Percentiles rank a stretch among this genome's conserved stretches.
phyloP scores from a whole-genome alignment of 2,329 filamentous ascomycete genomes.

The Monosporascus sp. region DNA sequence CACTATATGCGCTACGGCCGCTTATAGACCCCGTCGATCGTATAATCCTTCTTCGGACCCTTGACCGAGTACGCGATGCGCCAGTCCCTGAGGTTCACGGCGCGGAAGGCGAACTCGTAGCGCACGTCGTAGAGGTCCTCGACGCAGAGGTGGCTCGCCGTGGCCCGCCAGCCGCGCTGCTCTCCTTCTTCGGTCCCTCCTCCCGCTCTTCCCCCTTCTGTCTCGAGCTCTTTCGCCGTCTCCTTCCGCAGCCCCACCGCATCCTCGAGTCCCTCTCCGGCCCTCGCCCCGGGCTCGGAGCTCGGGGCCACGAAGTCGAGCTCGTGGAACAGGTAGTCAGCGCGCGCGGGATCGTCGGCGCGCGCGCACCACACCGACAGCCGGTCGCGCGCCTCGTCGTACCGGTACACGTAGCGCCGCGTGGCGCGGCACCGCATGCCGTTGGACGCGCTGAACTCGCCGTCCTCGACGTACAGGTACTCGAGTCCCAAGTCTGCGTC shows the following conservation, averaged over 20 bases:
- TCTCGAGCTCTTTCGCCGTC: neutral
- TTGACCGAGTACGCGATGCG: slow-evolving; percentile 59
- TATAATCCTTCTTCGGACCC: slow-evolving; percentile 72
- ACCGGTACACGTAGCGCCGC: slow-evolving; percentile 68
- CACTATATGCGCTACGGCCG: slow-evolving; percentile 20
- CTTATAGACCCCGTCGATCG: slow-evolving; percentile 48
- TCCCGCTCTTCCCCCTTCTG: neutral
- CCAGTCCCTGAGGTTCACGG: slow-evolving; percentile 53
- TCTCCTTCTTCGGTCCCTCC: slow-evolving; percentile 18
- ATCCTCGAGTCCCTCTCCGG: neutral
- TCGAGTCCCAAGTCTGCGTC: slow-evolving; percentile 41
- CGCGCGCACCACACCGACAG: slow-evolving; percentile 72
- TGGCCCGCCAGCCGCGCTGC: slow-evolving; percentile 53
- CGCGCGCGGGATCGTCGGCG: slow-evolving; percentile 52
- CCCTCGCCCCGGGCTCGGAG: slow-evolving; percentile 8
- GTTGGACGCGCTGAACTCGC: slow-evolving; percentile 54
- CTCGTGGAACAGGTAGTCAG: slow-evolving; percentile 72
- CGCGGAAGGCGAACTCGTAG: slow-evolving; percentile 61
- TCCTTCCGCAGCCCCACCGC: slow-evolving; percentile 1
- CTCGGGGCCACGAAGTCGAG: slow-evolving; percentile 51
- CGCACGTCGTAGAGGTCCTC: slow-evolving; percentile 66
- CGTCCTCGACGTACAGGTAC: slow-evolving; percentile 65
- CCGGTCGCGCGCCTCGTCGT: slow-evolving; percentile 52
- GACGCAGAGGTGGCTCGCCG: slow-evolving; percentile 63
- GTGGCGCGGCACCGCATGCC: slow-evolving; percentile 55